A percentile compares a stretch with the other conserved stretches of the same genome.
Conservation (phyloP, 345 rosid species). For the Psidium guajava region DNA sequence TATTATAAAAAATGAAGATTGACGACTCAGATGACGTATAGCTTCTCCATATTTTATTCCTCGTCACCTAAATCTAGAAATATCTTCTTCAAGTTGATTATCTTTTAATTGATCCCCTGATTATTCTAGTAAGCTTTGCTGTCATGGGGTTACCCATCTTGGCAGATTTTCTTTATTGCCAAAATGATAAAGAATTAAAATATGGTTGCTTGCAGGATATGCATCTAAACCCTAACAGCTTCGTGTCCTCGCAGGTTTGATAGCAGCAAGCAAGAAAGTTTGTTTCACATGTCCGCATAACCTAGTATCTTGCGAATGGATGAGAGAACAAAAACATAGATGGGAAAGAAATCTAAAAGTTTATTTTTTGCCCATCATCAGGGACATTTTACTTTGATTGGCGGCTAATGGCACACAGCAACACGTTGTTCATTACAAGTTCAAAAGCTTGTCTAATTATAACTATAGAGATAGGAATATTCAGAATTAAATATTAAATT, state of each 20-base stretch:
- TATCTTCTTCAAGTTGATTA: background rate
- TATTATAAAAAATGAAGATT: background rate
- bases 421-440: background rate
- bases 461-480: background rate
- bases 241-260: slow-evolving; percentile 7
- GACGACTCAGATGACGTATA: background rate
- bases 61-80: background rate
- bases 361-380: background rate
- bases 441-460: background rate
- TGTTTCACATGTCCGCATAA: background rate
- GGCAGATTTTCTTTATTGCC: background rate
- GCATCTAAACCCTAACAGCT: background rate
- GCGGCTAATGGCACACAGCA: background rate
- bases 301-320: background rate
- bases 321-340: background rate
- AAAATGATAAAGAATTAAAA: background rate
- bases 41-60: background rate
- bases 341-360: background rate
- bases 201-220: background rate
- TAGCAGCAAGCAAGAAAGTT: background rate
- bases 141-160: background rate
- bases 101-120: background rate
- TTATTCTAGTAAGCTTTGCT: background rate
- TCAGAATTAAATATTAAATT: background rate
- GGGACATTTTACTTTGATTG: background rate